Conservation (phyloP, 768 basidiomycete species). For the Coprinopsis sp. region DNA sequence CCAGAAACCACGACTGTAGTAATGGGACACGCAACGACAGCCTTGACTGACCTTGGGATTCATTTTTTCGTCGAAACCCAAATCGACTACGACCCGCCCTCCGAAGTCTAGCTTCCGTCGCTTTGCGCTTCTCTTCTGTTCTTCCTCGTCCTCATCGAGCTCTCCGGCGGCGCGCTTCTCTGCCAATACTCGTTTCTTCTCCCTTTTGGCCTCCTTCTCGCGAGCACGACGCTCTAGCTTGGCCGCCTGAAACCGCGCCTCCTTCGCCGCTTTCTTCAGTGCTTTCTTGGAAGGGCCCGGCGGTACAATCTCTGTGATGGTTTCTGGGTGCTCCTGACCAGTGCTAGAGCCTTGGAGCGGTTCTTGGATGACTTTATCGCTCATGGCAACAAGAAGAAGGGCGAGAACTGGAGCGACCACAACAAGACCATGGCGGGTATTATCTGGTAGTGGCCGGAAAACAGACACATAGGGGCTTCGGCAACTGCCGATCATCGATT, state of each 20-base stretch:
- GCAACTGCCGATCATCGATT: no score
- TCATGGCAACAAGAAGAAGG: conserved; percentile 2
- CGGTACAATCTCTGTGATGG: conserved; percentile 14
- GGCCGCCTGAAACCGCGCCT: conserved; percentile 54
- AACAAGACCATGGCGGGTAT: no score
- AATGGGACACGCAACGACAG: no score
- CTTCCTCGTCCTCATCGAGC: conserved; percentile 42
- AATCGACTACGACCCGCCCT: conserved; percentile 75
- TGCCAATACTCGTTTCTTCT: conserved; percentile 58
- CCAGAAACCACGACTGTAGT: conserved; percentile 8
- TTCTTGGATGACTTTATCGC: conserved; percentile 4
- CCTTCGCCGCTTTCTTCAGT: conserved; percentile 70
- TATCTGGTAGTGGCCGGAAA: no score
- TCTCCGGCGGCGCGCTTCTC: conserved; percentile 65
- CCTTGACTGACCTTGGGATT: conserved; percentile 85
- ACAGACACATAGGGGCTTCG: no score
- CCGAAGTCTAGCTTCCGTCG: conserved; percentile 42
- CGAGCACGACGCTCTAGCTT: conserved; percentile 73
- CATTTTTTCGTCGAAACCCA: conserved; percentile 93
- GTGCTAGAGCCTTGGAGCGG: not conserved
- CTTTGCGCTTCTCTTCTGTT: conserved; percentile 36
- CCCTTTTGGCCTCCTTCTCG: conserved; percentile 75
- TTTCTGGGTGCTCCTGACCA: conserved; percentile 4
- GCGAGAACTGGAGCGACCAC: no score
- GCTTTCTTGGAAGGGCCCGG: conserved; percentile 76